Evolutionary conservation across 2,329 filamentous ascomycete species (phyloP), one percentile per base, ranked within the genome.

Genomic region (Sarocladium strictum): DNA sequence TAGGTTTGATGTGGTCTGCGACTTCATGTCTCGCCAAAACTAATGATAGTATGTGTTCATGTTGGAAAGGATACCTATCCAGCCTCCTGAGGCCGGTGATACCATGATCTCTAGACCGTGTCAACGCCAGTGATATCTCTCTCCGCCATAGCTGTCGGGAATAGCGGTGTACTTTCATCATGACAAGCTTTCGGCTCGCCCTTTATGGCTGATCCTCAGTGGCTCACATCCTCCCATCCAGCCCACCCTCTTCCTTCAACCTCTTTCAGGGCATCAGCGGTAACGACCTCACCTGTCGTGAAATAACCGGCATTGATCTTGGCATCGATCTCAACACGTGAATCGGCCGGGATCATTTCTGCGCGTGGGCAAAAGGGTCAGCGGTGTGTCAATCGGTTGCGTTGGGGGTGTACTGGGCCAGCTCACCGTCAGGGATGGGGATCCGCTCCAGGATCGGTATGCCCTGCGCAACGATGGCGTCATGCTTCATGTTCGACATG

Each of bases 241-340:
- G 92, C 89, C 90, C 90, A 96, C 59, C 87, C 86, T 58, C 90
- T 81, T 56, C 90, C 90, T 68, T 90, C 83, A 23, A 96, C 89
- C 57, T 86, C 83, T 59, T 83, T 76, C 58, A 96, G 76, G 67
- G 95, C 89, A 52, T 90, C 86, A 69, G 86, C 84, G 2, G 86
- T 90, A 81, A 91, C 89, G 62, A 87, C 79, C 70, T 90, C 89
- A 52, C 90, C 90, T 5, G 84, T 90, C 4, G 90, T 95, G 69
- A 95, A 84, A 63, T 84, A 83, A 54, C 80, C 79, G 56, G 90
- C 89, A 64, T 90, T 91, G 67, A 96, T 95, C 77, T 96, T 96
- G 53, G 91, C 91, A 71, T 96, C 90, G 63, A 96, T 96, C 71
- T 96, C 90, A 15, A 96, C 91, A 58, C 90, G 79, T 57, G 89